phyloP scores from a whole-genome alignment of 805 yeast species.

The Barnettozyma sucrosica region DNA sequence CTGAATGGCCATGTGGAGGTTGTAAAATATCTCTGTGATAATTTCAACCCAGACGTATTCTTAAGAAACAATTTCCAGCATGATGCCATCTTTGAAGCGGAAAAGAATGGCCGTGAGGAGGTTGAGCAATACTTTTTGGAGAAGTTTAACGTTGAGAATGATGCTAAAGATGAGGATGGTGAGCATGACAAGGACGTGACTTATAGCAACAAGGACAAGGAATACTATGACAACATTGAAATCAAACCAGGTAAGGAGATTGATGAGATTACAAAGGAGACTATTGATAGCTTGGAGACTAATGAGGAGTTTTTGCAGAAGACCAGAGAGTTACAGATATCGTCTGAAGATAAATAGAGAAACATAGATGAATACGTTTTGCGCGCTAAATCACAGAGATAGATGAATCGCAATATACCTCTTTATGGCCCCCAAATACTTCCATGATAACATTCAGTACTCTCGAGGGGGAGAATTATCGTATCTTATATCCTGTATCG shows the following conservation, averaged over 20 bases:
- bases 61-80: constrained; percentile 68
- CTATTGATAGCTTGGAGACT: constrained; percentile 34
- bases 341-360: neutral
- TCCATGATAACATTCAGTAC: neutral
- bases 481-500: too few species aligned
- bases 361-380: neutral
- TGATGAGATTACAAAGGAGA: constrained; percentile 42
- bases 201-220: constrained; percentile 35
- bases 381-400: neutral
- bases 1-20: constrained; percentile 75
- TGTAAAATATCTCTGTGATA: constrained; percentile 65
- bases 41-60: constrained; percentile 76
- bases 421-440: neutral
- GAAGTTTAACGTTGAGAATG: constrained; percentile 65
- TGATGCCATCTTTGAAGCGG: constrained; percentile 88
- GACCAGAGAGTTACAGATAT: constrained; percentile 23
- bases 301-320: constrained; percentile 27
- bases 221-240: constrained; percentile 26
- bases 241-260: constrained; percentile 48
- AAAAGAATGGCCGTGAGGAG: constrained; percentile 64
- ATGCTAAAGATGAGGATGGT: constrained; percentile 32
- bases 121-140: constrained; percentile 73
- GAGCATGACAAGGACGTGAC: constrained; percentile 31
- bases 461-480: too few species aligned
- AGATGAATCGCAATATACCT: neutral